phyloP scores from a whole-genome alignment of 2,329 filamentous ascomycete species.

The Monilinia fructicola region DNA sequence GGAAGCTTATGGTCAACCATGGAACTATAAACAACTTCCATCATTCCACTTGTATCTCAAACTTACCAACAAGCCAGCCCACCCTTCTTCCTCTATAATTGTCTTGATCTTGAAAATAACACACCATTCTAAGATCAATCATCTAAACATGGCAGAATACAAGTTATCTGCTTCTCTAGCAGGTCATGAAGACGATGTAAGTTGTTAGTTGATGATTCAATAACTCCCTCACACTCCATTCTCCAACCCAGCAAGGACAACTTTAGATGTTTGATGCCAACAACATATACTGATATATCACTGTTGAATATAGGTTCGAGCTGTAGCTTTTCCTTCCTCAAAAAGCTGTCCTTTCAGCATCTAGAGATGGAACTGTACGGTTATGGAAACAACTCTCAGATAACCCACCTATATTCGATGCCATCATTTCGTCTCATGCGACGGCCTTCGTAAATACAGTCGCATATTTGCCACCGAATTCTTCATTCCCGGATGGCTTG shows the following conservation, averaged over 20 bases:
- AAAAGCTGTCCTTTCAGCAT: slow-evolving; percentile 78
- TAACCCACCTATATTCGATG: slow-evolving; percentile 70
- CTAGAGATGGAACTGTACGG: slow-evolving; percentile 86
- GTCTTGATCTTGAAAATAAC: background rate
- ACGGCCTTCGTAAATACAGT: slow-evolving; percentile 86
- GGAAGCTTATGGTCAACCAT: slow-evolving; percentile 30
- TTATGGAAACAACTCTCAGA: slow-evolving; percentile 72
- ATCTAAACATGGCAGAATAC: slow-evolving; percentile 68
- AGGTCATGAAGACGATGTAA: slow-evolving; percentile 92
- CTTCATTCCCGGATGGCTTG: slow-evolving; percentile 69
- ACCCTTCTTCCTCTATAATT: slow-evolving; percentile 4
- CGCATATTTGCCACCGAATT: slow-evolving; percentile 69
- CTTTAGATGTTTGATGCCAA: background rate
- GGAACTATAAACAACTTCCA: slow-evolving; percentile 17
- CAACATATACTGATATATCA: slow-evolving; percentile 1
- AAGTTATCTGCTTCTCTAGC: slow-evolving; percentile 88
- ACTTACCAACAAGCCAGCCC: background rate
- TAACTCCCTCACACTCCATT: slow-evolving; percentile 15
- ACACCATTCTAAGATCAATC: background rate
- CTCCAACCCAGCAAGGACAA: slow-evolving; percentile 22
- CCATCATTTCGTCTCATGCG: slow-evolving; percentile 75
- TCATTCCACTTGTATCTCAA: background rate
- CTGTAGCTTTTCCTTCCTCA: slow-evolving; percentile 73
- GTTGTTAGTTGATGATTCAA: slow-evolving; percentile 57
- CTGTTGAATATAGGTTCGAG: slow-evolving; percentile 68